Evolutionary conservation across 2,329 filamentous ascomycete genomes (phyloP), one percentile per base, ranked within the genome.

Genomic region (Fusarium sp.): DNA sequence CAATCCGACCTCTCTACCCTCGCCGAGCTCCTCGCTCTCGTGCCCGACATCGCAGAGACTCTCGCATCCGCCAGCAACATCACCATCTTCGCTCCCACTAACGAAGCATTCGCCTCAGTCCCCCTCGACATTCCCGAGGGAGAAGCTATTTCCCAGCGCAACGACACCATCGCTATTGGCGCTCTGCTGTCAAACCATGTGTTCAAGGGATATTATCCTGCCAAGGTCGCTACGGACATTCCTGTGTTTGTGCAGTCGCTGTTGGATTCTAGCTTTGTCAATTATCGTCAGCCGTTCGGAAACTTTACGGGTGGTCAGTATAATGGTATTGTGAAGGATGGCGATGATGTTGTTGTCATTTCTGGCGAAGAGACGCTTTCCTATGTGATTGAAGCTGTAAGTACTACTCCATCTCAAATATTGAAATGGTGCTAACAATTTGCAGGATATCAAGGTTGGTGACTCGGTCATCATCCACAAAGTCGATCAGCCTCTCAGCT

Each of bases 251-350:
- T 70, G 12, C 79, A 80, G 69, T 78, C 77, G 9, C 66, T 80
- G 21, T 66, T 80, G 7, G 76, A 81, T 23, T 64, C 63, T 5
- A 78, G 75, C n/a, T 81, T 79, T 38, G 55, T 78, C 46, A 80
- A 70, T 18, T 73, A 69, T 10, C 66, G 73, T 12, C 81, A 83
- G 73, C 81, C 82, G 1, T 80, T 81, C 61, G 76, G 77, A 11
- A 82, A 82, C 71, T 79, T 82, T 56, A 82, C 80, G 8, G 79
- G 79, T 19, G 81, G 80, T 7, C 78, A 79, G 45, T 80, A 81
- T 62, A 80, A 81, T n/a, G 80, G 76, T 8, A 73, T 82, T 35
- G 78, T 81, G 21, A 77, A 72, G 54, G 76, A 81, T 33, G 78
- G 78, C 1, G 65, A 77, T 7, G 69, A 80, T 35, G 79, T 81